A percentile compares a stretch with the other conserved stretches of the same genome.
phyloP scores from a whole-genome alignment of 2,329 filamentous ascomycete genomes.

The Pyrenophora teres region DNA sequence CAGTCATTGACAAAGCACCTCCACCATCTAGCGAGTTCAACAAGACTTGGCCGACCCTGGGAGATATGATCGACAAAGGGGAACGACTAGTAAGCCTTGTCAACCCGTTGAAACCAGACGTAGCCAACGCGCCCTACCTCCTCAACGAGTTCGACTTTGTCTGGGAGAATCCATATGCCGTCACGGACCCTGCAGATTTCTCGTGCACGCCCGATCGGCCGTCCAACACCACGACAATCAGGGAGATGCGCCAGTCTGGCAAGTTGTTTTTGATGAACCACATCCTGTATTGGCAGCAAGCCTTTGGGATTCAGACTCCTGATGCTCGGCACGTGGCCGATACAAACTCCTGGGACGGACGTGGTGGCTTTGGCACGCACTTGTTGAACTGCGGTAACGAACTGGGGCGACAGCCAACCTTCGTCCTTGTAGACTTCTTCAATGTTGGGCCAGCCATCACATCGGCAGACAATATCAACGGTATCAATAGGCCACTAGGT shows the following conservation, averaged over 20 bases:
- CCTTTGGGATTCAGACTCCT: conserved; percentile 35
- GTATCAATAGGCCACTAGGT: conserved; percentile 53
- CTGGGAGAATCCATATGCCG: conserved; percentile 73
- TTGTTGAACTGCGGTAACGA: conserved; percentile 53
- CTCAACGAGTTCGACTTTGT: conserved; percentile 66
- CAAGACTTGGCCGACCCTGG: conserved; percentile 70
- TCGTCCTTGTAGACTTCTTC: conserved; percentile 79
- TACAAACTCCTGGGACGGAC: conserved; percentile 67
- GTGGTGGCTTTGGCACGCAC: conserved; percentile 55
- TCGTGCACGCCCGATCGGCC: conserved; percentile 73
- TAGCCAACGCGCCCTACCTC: conserved; percentile 58
- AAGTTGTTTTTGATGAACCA: conserved; percentile 76
- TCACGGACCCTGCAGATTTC: conserved; percentile 65
- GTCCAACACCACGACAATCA: conserved; percentile 49
- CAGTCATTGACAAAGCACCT: conserved; percentile 57
- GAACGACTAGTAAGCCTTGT: conserved; percentile 71
- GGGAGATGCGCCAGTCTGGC: conserved; percentile 55
- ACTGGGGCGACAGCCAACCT: conserved; percentile 67
- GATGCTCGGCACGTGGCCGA: conserved; percentile 57
- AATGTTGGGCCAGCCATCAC: conserved; percentile 70
- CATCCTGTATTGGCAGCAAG: conserved; percentile 67
- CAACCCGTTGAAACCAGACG: conserved; percentile 52
- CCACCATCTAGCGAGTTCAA: conserved; percentile 55
- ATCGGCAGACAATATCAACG: conserved; percentile 70
- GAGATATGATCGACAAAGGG: conserved; percentile 65